Percentiles rank a stretch among this genome's conserved stretches.
Evolutionary conservation across 1,139 yeast species (phyloP).

Genomic region (Geotrichum carabidarum): DNA sequence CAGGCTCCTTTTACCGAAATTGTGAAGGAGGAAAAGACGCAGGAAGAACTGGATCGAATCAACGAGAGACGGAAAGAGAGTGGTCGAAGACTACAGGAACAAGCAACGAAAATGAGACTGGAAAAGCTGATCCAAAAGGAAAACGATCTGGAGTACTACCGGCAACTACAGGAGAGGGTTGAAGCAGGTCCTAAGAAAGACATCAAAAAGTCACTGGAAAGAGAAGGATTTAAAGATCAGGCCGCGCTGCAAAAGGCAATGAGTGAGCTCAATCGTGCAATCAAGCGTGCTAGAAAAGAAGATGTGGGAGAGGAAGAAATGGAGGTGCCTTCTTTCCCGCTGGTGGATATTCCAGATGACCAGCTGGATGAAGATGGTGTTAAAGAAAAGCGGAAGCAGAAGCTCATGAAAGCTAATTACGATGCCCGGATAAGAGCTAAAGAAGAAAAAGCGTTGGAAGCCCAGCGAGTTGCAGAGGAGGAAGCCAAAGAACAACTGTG

Average conservation of each 20-base stretch:
- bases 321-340: conserved; percentile 63
- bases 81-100: conserved; percentile 85
- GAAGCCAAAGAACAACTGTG: conserved; percentile 61
- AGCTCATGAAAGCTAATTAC: conserved; percentile 73
- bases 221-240: conserved; percentile 75
- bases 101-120: conserved; percentile 76
- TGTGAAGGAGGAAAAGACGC: conserved; percentile 65
- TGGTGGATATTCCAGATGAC: conserved; percentile 71
- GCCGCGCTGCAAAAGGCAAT: conserved; percentile 67
- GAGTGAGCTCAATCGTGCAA: conserved; percentile 58
- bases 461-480: conserved; percentile 43
- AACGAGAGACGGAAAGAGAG: conserved; percentile 80
- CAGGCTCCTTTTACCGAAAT: conserved; percentile 76
- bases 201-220: conserved; percentile 48
- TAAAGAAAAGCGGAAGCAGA: conserved; percentile 82
- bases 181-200: conserved; percentile 45
- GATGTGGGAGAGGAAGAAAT: conserved; percentile 56
- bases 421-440: conserved; percentile 85
- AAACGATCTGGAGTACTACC: conserved; percentile 69
- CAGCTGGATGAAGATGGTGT: conserved; percentile 73
- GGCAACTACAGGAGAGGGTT: conserved; percentile 52
- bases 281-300: conserved; percentile 62
- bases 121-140: conserved; percentile 80
- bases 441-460: conserved; percentile 67
- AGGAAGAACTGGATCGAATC: conserved; percentile 72